Percentiles rank a stretch among this genome's conserved stretches.
These are phyloP conservation scores for Cylindrotheca closterium DNA, from an alignment of 108 stramenopile species.

Conservation along the genomic window DNA sequence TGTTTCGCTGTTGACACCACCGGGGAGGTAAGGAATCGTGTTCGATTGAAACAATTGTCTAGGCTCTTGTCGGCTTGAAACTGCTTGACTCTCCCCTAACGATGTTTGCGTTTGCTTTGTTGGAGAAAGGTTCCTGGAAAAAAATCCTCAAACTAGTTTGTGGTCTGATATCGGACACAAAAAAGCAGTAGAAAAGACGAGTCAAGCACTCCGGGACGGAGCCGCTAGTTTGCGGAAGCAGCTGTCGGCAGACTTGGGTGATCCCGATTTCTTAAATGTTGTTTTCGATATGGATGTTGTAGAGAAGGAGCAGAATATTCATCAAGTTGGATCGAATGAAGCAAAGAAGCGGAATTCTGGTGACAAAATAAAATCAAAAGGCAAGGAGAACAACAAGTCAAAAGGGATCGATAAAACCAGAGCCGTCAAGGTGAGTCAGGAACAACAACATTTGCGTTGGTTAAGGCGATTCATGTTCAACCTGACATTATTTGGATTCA, in stretches of 20 bases:
- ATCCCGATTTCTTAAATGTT: constrained; percentile 57
- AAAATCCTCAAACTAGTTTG: constrained; percentile 45
- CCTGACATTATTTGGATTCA: no score
- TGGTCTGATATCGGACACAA: constrained; percentile 71
- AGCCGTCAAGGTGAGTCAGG: constrained; percentile 7
- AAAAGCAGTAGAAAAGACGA: constrained; percentile 76
- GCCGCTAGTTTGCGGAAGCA: constrained; percentile 67
- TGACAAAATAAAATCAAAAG: constrained; percentile 3
- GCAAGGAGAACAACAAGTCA: constrained; percentile 11
- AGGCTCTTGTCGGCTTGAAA: no score
- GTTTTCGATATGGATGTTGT: constrained; percentile 45
- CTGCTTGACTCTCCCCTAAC: no score
- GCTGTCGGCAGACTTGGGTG: constrained; percentile 60
- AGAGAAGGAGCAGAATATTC: background rate
- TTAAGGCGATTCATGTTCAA: no score
- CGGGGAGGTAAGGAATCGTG: no score
- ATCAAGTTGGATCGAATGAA: background rate
- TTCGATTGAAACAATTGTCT: no score
- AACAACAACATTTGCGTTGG: no score
- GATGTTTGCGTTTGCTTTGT: constrained; percentile 59
- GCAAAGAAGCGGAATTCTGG: background rate
- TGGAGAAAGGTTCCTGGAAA: constrained; percentile 74
- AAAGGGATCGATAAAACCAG: constrained; percentile 11
- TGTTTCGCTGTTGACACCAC: no score
- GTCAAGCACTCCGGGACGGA: constrained; percentile 78